phyloP scores from a whole-genome alignment of 2,329 filamentous ascomycete genomes.

The Alternaria arborescens region DNA sequence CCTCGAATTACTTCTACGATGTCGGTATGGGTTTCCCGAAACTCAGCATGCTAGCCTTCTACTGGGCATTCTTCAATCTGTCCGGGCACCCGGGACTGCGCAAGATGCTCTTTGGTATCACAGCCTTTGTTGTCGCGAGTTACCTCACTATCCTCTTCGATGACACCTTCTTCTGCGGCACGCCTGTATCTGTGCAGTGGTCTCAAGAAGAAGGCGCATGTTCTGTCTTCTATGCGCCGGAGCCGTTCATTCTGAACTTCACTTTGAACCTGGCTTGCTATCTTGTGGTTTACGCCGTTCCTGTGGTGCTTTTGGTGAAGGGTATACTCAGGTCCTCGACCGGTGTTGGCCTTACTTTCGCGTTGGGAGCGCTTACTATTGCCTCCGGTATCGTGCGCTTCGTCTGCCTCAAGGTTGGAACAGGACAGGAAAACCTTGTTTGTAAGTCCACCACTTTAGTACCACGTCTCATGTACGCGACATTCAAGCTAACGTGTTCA shows the following conservation, averaged over 20 bases:
- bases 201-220: slow-evolving; percentile 33
- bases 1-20: slow-evolving; percentile 39
- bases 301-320: slow-evolving; percentile 18
- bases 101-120: slow-evolving; percentile 33
- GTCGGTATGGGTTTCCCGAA: slow-evolving; percentile 37
- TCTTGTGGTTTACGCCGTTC: slow-evolving; percentile 28
- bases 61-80: slow-evolving; percentile 34
- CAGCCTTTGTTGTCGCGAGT: slow-evolving; percentile 28
- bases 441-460: slow-evolving; percentile 19
- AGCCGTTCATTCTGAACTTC: slow-evolving; percentile 38
- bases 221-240: slow-evolving; percentile 34
- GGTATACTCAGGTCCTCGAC: slow-evolving; percentile 19
- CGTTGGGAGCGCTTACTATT: slow-evolving; percentile 29
- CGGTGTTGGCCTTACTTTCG: slow-evolving; percentile 28
- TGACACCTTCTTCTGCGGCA: slow-evolving; percentile 34
- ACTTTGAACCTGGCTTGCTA: slow-evolving; percentile 34
- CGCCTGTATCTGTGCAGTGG: slow-evolving; percentile 30
- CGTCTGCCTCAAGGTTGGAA: slow-evolving; percentile 28
- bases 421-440: slow-evolving; percentile 35
- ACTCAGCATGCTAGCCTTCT: slow-evolving; percentile 37
- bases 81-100: slow-evolving; percentile 27
- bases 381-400: slow-evolving; percentile 30
- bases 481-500: background rate
- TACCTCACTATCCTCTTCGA: slow-evolving; percentile 34
- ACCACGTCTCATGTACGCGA: accelerated